Conservation (phyloP, 306 rosid genomes). For the Potentilla sterilis region DNA sequence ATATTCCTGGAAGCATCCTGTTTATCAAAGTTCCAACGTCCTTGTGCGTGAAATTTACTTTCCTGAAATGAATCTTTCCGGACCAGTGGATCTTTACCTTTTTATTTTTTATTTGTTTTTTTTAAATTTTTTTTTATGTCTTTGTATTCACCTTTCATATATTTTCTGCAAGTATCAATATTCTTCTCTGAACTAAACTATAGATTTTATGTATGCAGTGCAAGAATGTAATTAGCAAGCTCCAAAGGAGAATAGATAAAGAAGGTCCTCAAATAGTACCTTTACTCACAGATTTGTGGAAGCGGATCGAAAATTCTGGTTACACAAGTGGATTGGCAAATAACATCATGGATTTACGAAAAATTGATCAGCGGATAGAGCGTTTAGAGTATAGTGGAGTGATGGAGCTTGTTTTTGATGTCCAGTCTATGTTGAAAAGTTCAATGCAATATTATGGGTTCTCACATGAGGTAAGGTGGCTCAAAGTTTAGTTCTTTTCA, state of each 20-base stretch:
- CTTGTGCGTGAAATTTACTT: neutral
- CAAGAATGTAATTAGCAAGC: conserved; percentile 84
- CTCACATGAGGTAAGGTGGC: conserved; percentile 74
- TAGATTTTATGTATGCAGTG: conserved; percentile 54
- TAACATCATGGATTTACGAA: conserved; percentile 64
- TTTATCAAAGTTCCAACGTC: conserved; percentile 1
- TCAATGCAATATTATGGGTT: conserved; percentile 77
- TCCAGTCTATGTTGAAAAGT: conserved; percentile 82
- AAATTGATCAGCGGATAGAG: conserved; percentile 85
- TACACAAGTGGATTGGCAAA: conserved; percentile 53
- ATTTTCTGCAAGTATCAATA: conserved; percentile 3
- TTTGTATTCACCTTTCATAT: neutral
- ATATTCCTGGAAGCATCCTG: neutral
- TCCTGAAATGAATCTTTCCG: neutral
- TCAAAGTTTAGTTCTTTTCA: conserved; percentile 7
- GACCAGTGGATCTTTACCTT: neutral
- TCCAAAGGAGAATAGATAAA: conserved; percentile 82
- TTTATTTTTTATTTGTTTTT: neutral
- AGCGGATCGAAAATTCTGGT: conserved; percentile 70
- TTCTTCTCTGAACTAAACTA: conserved; percentile 23
- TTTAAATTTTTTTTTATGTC: too few species aligned
- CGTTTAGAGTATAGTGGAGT: conserved; percentile 77
- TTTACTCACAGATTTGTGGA: conserved; percentile 87
- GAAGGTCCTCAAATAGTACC: conserved; percentile 92
- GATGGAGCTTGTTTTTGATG: conserved; percentile 84